A percentile compares a stretch with the other conserved stretches of the same genome.
These are phyloP conservation scores for Wickerhamomyces sp. DNA, from an alignment of 1,139 yeast genomes.

Conservation along the genomic window DNA sequence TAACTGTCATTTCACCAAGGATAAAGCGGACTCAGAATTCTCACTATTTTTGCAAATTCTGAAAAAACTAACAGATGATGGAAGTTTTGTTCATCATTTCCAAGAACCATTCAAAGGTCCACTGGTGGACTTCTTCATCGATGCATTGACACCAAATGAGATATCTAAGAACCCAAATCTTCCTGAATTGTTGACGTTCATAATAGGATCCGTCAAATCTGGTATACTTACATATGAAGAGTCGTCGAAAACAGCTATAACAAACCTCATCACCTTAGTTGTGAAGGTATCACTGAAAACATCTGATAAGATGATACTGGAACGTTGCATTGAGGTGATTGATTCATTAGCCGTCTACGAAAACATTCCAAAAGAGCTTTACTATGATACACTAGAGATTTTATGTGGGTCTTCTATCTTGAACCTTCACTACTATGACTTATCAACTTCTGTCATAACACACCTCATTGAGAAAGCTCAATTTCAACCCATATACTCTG, in stretches of 20 bases:
- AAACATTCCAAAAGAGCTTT: constrained; percentile 37
- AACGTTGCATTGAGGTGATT: constrained; percentile 40
- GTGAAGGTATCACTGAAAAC: constrained; percentile 42
- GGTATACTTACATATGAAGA: constrained; percentile 24
- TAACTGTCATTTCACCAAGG: constrained; percentile 33
- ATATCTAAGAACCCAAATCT: constrained; percentile 18
- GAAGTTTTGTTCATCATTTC: constrained; percentile 55
- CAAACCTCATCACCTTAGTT: constrained; percentile 31
- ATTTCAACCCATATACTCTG: constrained; percentile 31
- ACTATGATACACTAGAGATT: constrained; percentile 38
- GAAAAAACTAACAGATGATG: constrained; percentile 50
- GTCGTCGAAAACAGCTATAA: constrained; percentile 34
- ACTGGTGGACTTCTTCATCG: constrained; percentile 33
- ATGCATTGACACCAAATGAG: constrained; percentile 17
- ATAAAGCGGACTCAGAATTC: constrained; percentile 46
- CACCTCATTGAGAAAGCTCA: constrained; percentile 33
- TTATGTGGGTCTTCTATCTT: constrained; percentile 44
- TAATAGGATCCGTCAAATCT: constrained; percentile 24
- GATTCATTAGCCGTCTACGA: constrained; percentile 46
- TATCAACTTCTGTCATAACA: constrained; percentile 36
- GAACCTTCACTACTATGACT: constrained; percentile 33
- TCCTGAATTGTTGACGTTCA: constrained; percentile 29
- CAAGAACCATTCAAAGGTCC: constrained; percentile 44
- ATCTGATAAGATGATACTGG: constrained; percentile 35
- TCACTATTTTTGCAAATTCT: constrained; percentile 52